Evolutionary conservation across 1,139 yeast genomes (phyloP), one percentile per base, ranked within the genome.

Genomic region (Diutina siamensis): DNA sequence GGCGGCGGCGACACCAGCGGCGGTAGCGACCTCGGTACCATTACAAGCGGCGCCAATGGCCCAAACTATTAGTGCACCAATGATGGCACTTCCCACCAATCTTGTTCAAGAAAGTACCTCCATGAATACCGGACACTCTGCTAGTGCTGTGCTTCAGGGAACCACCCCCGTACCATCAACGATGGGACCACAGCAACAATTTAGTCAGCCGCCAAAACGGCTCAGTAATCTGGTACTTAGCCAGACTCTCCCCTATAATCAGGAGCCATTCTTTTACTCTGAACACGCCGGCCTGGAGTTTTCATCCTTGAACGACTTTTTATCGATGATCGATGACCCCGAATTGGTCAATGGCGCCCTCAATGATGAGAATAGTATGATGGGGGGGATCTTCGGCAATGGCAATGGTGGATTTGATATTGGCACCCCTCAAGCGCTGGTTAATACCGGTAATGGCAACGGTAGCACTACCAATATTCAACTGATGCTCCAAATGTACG

Each of bases 231-330:
- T 38, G 42, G 42, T 38, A 2, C 58, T 71, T 45, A 59, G 72
- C 1, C 73, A 69, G 50, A 67, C 79, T 1, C 56, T 71, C 46
- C 69, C 71, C 2, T 69, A 72, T 48, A 78, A 76, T 53, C 85
- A 80, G 50, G 83, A 79, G 52, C 88, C 94, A 0, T 76, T 83
- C 47, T 87, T 87, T 63, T 84, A 79, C 52, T 83, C 95, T 1
- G 95, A 88, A 57, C 95, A 87, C 60, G 95, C 94, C 0, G 95
- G 95, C 2, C 82, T 94, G 42, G 97, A 89, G 63, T 88, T 89
- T 58, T 81, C 89, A 51, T 87, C 96, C 0, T 69, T 89, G 52
- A 88, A 87, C 52, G 97, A 88, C 58, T 89, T 89, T 56, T 66
- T 89, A 47, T 80, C 92, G 2, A 86, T 89, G 87, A 78, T 89